Conservation (phyloP, 176 grass and related monocot genomes). For the Urochloa ruziziensis region DNA sequence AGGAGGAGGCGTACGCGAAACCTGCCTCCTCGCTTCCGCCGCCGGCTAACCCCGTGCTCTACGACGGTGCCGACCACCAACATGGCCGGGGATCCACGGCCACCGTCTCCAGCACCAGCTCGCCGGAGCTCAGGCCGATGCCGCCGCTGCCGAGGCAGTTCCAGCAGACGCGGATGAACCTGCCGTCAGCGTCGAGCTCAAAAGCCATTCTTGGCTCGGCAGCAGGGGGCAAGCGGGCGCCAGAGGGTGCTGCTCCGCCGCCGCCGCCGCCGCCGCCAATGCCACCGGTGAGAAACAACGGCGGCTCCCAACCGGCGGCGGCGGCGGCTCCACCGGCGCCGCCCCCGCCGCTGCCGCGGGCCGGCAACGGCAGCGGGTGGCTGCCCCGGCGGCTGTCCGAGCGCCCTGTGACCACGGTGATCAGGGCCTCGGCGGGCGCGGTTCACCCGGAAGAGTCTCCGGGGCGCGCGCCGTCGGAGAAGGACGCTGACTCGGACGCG, state of each 20-base stretch:
- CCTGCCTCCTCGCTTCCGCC: slow-evolving; percentile 17
- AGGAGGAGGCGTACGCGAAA: slow-evolving; percentile 38
- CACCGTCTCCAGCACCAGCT: slow-evolving; percentile 51
- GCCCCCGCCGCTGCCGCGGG: slow-evolving; percentile 33
- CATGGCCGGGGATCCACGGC: slow-evolving; percentile 29
- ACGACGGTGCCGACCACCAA: slow-evolving; percentile 50
- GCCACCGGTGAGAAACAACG: slow-evolving; percentile 8
- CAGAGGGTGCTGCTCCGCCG: slow-evolving; percentile 18
- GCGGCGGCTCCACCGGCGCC: slow-evolving; percentile 24
- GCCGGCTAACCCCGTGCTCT: slow-evolving; percentile 26
- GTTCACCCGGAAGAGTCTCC: slow-evolving; percentile 35
- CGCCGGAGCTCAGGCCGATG: slow-evolving; percentile 87
- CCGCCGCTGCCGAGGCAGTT: slow-evolving; percentile 68
- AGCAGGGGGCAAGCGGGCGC: slow-evolving; percentile 40
- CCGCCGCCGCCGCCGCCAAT: slow-evolving; percentile 38
- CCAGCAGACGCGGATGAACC: slow-evolving; percentile 45
- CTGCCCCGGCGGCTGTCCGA: slow-evolving; percentile 33
- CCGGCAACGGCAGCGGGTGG: slow-evolving; percentile 56
- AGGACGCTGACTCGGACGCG: slow-evolving; percentile 1
- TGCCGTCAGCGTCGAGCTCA: slow-evolving; percentile 3
- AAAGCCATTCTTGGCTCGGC: slow-evolving; percentile 19
- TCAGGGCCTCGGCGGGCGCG: slow-evolving; percentile 40
- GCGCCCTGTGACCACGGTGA: slow-evolving; percentile 37
- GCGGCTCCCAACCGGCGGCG: neutral
- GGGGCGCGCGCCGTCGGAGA: neutral